These are phyloP conservation scores for Plectosphaerella sp. DNA, from an alignment of 2,329 filamentous ascomycete genomes.

Conservation along the genomic window DNA sequence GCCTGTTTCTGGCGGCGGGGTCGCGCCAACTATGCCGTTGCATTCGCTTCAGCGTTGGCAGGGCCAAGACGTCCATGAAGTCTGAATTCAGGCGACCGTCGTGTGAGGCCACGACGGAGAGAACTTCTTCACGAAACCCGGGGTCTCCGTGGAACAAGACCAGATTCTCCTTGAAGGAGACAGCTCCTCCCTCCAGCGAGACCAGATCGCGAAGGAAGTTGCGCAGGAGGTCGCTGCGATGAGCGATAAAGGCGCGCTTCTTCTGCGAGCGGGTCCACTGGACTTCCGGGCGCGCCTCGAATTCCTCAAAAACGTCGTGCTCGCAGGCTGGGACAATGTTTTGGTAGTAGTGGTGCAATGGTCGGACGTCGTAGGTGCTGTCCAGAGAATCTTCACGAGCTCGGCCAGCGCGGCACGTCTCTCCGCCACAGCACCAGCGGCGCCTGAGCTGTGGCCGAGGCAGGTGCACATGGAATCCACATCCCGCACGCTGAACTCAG, in stretches of 20 bases:
- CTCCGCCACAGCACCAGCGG: constrained; percentile 11
- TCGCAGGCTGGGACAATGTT: constrained; percentile 17
- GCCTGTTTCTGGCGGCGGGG: constrained; percentile 5
- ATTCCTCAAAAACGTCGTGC: constrained; percentile 12
- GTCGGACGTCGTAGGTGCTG: constrained; percentile 10
- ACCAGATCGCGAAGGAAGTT: not conserved
- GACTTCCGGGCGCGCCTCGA: constrained; percentile 1
- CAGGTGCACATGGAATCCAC: constrained; percentile 12
- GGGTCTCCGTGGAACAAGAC: not conserved
- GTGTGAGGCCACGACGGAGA: not conserved
- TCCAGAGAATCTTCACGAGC: constrained; percentile 14
- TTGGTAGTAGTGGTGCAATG: constrained; percentile 15
- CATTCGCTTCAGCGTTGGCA: constrained; percentile 16
- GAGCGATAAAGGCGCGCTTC: not conserved
- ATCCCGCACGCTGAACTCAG: constrained; percentile 18
- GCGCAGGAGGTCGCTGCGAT: not conserved
- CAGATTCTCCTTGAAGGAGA: not conserved
- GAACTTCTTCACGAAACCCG: not conserved
- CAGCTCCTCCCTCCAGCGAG: not conserved
- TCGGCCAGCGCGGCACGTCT: constrained; percentile 15
- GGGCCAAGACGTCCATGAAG: constrained; percentile 12
- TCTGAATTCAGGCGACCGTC: constrained; percentile 9
- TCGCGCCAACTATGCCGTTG: constrained; percentile 6
- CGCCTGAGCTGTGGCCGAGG: constrained; percentile 16
- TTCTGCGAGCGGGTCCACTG: not conserved